Evolutionary conservation across 345 rosid genomes (phyloP).

Genomic region (Mercurialis annua): DNA sequence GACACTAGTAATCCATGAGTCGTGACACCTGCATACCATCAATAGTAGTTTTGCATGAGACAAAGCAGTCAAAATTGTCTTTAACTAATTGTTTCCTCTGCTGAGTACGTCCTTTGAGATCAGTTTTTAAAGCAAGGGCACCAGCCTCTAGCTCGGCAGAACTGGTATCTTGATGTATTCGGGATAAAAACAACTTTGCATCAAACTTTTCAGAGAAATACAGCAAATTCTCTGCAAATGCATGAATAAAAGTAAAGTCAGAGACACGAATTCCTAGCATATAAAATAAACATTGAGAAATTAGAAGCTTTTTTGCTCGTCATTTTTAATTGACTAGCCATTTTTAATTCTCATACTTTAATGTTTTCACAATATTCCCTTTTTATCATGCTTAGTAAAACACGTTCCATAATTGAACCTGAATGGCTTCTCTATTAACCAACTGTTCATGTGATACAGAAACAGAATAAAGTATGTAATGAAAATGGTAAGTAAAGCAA

Average conservation of each 20-base stretch:
- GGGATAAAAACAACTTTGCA: constrained; percentile 88
- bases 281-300: no score
- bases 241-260: no score
- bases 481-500: background rate
- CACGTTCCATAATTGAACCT: background rate
- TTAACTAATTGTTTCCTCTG: constrained; percentile 94
- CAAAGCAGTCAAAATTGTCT: constrained; percentile 98
- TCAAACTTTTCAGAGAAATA: constrained; percentile 88
- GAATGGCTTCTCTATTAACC: background rate
- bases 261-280: no score
- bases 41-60: constrained; percentile 98
- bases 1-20: constrained; percentile 14
- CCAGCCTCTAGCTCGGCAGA: constrained; percentile 92
- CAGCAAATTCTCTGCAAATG: constrained; percentile 77
- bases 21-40: constrained; percentile 60
- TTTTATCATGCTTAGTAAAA: background rate
- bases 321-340: background rate
- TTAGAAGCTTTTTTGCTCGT: background rate
- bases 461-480: background rate
- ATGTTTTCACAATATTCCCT: background rate
- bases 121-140: constrained; percentile 90
- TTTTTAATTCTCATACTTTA: background rate
- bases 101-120: constrained; percentile 84
- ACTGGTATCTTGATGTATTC: constrained; percentile 73
- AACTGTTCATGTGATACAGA: background rate